Evolutionary conservation across 2,329 filamentous ascomycete species (phyloP), one percentile per base, ranked within the genome.

Genomic region (Colletotrichum phormii): DNA sequence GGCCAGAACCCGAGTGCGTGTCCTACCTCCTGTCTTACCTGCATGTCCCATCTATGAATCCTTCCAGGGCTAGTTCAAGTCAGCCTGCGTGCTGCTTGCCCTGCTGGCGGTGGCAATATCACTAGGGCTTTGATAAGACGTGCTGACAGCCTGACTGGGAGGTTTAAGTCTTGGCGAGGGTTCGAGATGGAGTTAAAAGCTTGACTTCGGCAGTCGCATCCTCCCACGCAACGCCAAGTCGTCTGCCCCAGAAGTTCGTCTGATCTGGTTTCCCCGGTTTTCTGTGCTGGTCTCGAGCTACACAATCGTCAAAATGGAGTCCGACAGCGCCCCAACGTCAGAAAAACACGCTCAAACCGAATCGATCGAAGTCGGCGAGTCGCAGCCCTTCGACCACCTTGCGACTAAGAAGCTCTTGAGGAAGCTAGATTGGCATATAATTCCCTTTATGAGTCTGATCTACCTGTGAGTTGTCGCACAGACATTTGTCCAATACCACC

Each of bases 371-470:
- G 7, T 71, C 42, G 67, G 57, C 1, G 67, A 73, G 29, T 65
- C 67, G 33, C 67, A 71, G 33, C 26, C 46, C 86, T 72, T 61
- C 15, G 69, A 72, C 22, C 31, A 26, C 15, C 31, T 26, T n/a
- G 58, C 69, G 9, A 72, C 85, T 22, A 86, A 84, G 75, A 84
- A 79, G 70, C 81, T 89, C 0, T 75, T 89, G 64, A 80, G 85
- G 76, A 86, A 86, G 79, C 78, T 87, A 74, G 84, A 89, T 78
- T 81, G 84, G 82, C 80, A 82, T 74, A 83, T 90, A 35, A 86
- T 90, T 49, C 88, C 88, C 2, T 87, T 89, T 78, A 83, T 89
- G 71, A 83, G 87, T 4, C 75, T 89, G 4, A 82, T 90, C 29
- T 89, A 89, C 75, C 79, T 90, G 80, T 83, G 71, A 71, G 80